Evolutionary conservation across 139 green algal genomes (phyloP).

Genomic region (Closterium sp.): DNA sequence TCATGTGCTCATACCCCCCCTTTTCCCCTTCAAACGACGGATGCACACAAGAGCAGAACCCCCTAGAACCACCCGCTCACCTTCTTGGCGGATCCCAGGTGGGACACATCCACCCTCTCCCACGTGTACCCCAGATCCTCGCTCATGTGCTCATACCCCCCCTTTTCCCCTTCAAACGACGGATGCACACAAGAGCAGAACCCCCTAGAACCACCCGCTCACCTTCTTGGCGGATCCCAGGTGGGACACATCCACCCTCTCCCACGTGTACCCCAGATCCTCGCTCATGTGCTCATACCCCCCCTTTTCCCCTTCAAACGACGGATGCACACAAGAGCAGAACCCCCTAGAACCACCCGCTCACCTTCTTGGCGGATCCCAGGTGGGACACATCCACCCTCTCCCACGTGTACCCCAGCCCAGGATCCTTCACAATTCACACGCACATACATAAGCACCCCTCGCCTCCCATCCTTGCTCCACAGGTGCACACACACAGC

Average conservation of each 20-base stretch:
- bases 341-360: neutral
- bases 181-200: neutral
- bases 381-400: slow-evolving; percentile 70
- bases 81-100: slow-evolving; percentile 89
- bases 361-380: slow-evolving; percentile 84
- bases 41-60: neutral
- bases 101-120: slow-evolving; percentile 58
- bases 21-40: slow-evolving; percentile 55
- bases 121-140: too few relatives aligned
- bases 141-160: too few relatives aligned
- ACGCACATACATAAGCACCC: too few relatives aligned
- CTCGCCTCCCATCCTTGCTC: too few relatives aligned
- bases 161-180: slow-evolving; percentile 55
- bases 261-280: too few relatives aligned
- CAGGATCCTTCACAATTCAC: too few relatives aligned
- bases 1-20: too few relatives aligned
- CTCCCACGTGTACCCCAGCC: too few relatives aligned
- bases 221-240: slow-evolving; percentile 90
- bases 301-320: slow-evolving; percentile 55
- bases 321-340: neutral
- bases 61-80: slow-evolving; percentile 51
- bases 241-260: slow-evolving; percentile 61
- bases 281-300: too few relatives aligned
- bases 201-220: neutral
- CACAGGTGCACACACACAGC: too few relatives aligned